Base-by-base conservation (phyloP, 305 asterid species). In the Striga hermonthica region DNA sequence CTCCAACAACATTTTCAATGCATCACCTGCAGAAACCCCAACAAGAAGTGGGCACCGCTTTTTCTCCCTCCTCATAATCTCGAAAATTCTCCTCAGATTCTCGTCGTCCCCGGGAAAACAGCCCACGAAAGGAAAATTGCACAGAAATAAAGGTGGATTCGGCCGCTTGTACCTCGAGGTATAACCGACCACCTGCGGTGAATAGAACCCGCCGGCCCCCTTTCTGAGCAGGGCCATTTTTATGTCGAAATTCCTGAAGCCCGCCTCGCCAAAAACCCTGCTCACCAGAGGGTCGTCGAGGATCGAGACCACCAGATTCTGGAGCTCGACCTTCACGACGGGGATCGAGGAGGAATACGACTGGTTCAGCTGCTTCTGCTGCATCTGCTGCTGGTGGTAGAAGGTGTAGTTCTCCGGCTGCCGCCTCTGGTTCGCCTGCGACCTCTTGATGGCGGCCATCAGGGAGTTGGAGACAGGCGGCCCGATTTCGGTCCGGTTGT, bases 231-330 rank as follows among this genome's bases (percentile, higher is more conserved):
- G 76, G 10, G 96, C 93, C 72, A 84, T 43, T 65, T 92, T 92
- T 3, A 92, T 84, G 70, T 90, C 97, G 67, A 79, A 79, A 70
- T 96, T 92, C 68, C 90, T 65, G 37, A 90, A 87, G 1, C 98
- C 98, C 1, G 96, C 92, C 70, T 92, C 98, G 4, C 87, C 95
- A n/a, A 92, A 81, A 0, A 92, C 95, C 40, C 94, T 68, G 70
- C 97, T 93, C 70, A 93, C 97, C 45, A 86, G 68, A 1, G 97
- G 98, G 39, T 93, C 98, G 65, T 93, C 98, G 5, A 93, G 86
- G 65, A 93, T 80, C 47, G 97, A 88, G 0, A 88, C 50, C 3
- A 88, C 72, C 78, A 93, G 74, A 68, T 86, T 90, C 67, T 66
- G 84, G 12, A 93, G 72, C 86, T 93, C 98, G 12, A 90, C 98